These are phyloP conservation scores for Pseudonectria buxi DNA, from an alignment of 2,329 filamentous ascomycete genomes.

Conservation along the genomic window DNA sequence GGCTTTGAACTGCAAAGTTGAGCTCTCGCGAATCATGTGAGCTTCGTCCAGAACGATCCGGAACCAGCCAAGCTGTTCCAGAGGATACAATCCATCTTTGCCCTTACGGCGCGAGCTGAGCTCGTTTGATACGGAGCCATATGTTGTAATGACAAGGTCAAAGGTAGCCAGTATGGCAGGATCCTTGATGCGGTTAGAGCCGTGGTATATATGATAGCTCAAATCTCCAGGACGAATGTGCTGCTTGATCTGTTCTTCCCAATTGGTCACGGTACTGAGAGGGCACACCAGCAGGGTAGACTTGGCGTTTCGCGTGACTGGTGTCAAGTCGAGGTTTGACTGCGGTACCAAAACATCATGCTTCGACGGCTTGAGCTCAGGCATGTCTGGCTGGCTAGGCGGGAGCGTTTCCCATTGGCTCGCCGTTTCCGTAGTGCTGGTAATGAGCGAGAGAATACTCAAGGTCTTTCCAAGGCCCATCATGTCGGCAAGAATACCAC, in stretches of 20 bases:
- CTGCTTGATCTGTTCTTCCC: slow-evolving; percentile 84
- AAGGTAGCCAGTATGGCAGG: slow-evolving; percentile 60
- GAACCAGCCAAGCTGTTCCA: slow-evolving; percentile 83
- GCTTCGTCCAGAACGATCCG: slow-evolving; percentile 91
- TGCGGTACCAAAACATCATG: slow-evolving; percentile 27
- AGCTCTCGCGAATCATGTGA: slow-evolving; percentile 84
- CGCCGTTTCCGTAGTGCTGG: slow-evolving; percentile 58
- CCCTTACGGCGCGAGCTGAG: slow-evolving; percentile 56
- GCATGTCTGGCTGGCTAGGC: slow-evolving; percentile 43
- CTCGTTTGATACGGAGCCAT: slow-evolving; percentile 80
- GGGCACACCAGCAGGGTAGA: slow-evolving; percentile 84
- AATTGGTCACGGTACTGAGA: slow-evolving; percentile 86
- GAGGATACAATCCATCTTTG: slow-evolving; percentile 54
- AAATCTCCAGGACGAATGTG: slow-evolving; percentile 63
- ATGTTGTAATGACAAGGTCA: slow-evolving; percentile 88
- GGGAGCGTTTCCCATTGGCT: slow-evolving; percentile 50
- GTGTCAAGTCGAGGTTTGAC: slow-evolving; percentile 41
- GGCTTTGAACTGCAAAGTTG: slow-evolving; percentile 74
- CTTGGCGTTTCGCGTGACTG: slow-evolving; percentile 60
- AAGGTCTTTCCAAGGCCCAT: slow-evolving; percentile 87
- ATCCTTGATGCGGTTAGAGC: slow-evolving; percentile 65
- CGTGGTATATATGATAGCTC: slow-evolving; percentile 80
- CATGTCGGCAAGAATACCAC: slow-evolving; percentile 75
- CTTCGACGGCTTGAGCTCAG: slow-evolving; percentile 32
- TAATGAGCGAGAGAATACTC: slow-evolving; percentile 74